phyloP scores from a whole-genome alignment of 148 eudicot genomes.

The Camellia sinensis region DNA sequence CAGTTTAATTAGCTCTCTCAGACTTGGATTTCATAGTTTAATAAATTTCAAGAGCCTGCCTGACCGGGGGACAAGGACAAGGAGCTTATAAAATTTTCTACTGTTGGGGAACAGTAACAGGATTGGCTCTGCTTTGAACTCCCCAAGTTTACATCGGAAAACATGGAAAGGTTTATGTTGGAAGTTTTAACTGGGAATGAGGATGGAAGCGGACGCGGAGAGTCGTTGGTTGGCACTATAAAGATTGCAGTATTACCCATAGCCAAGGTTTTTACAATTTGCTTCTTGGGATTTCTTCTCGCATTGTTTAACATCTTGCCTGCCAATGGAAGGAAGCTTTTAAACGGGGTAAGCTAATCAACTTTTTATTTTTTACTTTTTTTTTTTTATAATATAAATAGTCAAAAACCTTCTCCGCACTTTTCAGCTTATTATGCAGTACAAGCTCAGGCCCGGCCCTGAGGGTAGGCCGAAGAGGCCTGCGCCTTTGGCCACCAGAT shows the following conservation, averaged over 20 bases:
- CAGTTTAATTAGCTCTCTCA: no score
- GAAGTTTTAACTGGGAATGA: slow-evolving; percentile 35
- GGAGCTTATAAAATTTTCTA: background rate
- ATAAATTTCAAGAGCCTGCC: background rate
- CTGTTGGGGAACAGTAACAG: background rate
- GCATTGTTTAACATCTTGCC: slow-evolving; percentile 86
- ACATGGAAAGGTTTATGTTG: slow-evolving; percentile 45
- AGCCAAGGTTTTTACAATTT: slow-evolving; percentile 86
- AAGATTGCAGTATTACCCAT: slow-evolving; percentile 92
- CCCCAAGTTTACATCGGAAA: slow-evolving; percentile 12
- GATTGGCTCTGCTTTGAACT: slow-evolving; percentile 4
- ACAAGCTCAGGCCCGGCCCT: no score
- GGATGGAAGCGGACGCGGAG: slow-evolving; percentile 56
- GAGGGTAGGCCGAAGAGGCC: no score
- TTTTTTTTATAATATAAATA: background rate
- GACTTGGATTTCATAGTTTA: background rate
- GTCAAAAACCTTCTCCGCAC: background rate
- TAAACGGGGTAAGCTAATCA: slow-evolving; percentile 68
- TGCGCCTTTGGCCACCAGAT: no score
- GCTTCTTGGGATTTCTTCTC: slow-evolving; percentile 88
- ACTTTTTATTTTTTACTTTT: background rate
- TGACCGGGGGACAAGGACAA: background rate
- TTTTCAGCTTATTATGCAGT: background rate
- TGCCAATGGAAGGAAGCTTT: slow-evolving; percentile 76
- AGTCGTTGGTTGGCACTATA: slow-evolving; percentile 61